Conservation (phyloP, 2,329 filamentous ascomycete species). For the Bipolaris sorokiniana region DNA sequence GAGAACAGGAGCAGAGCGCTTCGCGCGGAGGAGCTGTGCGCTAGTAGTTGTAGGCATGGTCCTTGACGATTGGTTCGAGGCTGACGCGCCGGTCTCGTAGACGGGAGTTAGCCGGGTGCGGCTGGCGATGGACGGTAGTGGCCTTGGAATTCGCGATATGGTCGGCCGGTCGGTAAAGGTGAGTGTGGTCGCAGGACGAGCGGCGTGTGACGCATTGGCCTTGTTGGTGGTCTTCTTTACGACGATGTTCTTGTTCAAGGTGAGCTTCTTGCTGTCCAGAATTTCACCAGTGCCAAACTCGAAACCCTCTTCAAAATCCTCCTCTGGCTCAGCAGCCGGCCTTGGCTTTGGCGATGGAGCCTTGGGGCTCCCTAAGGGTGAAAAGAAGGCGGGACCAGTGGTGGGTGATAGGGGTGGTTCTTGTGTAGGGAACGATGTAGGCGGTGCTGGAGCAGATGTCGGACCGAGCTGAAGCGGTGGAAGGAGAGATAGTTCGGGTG, state of each 20-base stretch:
- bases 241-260: constrained; percentile 89
- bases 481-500: constrained; percentile 24
- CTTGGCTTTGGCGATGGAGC: constrained; percentile 25
- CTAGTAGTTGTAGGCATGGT: constrained; percentile 60
- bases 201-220: constrained; percentile 70
- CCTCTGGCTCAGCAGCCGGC: constrained; percentile 49
- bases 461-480: constrained; percentile 30
- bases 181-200: constrained; percentile 77
- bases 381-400: constrained; percentile 20
- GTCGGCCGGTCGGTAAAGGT: constrained; percentile 82
- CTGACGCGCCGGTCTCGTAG: constrained; percentile 81
- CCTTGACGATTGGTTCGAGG: constrained; percentile 62
- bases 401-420: constrained; percentile 24
- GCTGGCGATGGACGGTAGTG: constrained; percentile 61
- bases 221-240: constrained; percentile 68
- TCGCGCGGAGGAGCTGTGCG: constrained; percentile 62
- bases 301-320: constrained; percentile 85
- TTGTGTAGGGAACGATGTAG: constrained; percentile 12
- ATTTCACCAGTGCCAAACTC: constrained; percentile 85
- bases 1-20: constrained; percentile 66
- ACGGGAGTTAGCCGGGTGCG: constrained; percentile 80
- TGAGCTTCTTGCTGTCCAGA: constrained; percentile 80
- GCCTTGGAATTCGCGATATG: constrained; percentile 78
- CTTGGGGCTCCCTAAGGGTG: constrained; percentile 30
- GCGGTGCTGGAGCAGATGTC: constrained; percentile 38